Conservation (phyloP, 192 early-diverging fungal species). For the Rhizophagus clarus region DNA sequence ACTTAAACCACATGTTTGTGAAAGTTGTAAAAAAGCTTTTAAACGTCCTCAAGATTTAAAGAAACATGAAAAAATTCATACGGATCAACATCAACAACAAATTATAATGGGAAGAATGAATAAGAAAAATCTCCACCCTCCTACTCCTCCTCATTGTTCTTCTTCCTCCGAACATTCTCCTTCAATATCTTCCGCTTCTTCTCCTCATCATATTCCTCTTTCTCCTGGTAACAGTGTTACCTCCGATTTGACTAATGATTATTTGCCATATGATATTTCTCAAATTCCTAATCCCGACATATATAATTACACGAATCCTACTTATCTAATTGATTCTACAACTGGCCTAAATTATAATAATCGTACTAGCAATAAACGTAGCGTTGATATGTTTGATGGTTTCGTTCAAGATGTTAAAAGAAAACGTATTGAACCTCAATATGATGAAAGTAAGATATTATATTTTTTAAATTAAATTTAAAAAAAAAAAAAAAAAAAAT, state of each 20-base stretch:
- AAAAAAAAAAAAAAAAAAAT: not conserved
- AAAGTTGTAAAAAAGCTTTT: slow-evolving; percentile 78
- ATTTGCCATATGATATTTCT: not conserved
- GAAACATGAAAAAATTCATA: slow-evolving; percentile 89
- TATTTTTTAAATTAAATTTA: not conserved
- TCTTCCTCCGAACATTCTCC: slow-evolving; percentile 37
- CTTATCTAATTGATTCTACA: not conserved
- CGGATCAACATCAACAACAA: slow-evolving; percentile 42
- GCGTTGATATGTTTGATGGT: slow-evolving; percentile 26
- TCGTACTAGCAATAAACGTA: slow-evolving; percentile 32
- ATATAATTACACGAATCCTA: not conserved
- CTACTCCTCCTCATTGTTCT: slow-evolving; percentile 37
- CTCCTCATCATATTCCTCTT: slow-evolving; percentile 34
- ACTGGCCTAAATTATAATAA: not conserved
- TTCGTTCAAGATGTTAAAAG: slow-evolving; percentile 44
- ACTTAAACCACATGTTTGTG: slow-evolving; percentile 86
- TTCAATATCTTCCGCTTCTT: slow-evolving; percentile 5
- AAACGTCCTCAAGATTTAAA: slow-evolving; percentile 96
- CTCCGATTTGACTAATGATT: not conserved
- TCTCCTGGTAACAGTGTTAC: slow-evolving; percentile 1
- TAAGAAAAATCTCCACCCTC: slow-evolving; percentile 19
- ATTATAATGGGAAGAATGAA: slow-evolving; percentile 11
- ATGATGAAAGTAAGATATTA: slow-evolving; percentile 37
- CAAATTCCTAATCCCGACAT: not conserved
- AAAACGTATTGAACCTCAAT: slow-evolving; percentile 35